These are phyloP conservation scores for Saccharomyces jurei DNA, from an alignment of 805 yeast species.

Conservation along the genomic window DNA sequence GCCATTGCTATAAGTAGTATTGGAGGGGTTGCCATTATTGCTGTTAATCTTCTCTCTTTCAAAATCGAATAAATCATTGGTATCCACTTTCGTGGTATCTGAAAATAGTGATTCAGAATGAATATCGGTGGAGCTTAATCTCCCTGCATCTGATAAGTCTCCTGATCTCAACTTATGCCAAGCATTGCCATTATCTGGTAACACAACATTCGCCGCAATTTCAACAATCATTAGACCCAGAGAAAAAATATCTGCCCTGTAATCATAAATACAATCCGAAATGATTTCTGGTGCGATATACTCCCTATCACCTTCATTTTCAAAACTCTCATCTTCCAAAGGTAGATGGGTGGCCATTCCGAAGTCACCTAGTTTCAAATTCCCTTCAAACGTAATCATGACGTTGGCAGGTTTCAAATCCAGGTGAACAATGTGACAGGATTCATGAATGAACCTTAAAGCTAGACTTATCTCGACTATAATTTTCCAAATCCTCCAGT, in stretches of 20 bases:
- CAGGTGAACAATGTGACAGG: constrained; percentile 68
- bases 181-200: constrained; percentile 92
- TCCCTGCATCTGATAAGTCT: constrained; percentile 90
- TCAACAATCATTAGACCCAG: constrained; percentile 89
- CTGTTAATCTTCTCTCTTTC: constrained; percentile 14
- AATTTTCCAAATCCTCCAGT: constrained; percentile 97
- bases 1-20: background rate
- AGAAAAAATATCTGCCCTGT: constrained; percentile 92
- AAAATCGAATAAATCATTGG: constrained; percentile 16
- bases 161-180: constrained; percentile 96
- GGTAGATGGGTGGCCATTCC: constrained; percentile 88
- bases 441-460: constrained; percentile 66
- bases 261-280: constrained; percentile 71
- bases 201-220: constrained; percentile 87
- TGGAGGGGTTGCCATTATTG: background rate
- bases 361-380: constrained; percentile 90
- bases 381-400: constrained; percentile 89
- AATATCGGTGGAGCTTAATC: constrained; percentile 64
- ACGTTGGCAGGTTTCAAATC: constrained; percentile 95
- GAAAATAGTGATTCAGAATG: constrained; percentile 30
- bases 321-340: constrained; percentile 51
- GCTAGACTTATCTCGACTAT: constrained; percentile 78
- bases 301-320: constrained; percentile 94
- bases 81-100: constrained; percentile 21
- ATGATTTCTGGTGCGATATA: constrained; percentile 96